Evolutionary conservation across 2,329 filamentous ascomycete species (phyloP).

Genomic region (Curvularia hawaiiensis): DNA sequence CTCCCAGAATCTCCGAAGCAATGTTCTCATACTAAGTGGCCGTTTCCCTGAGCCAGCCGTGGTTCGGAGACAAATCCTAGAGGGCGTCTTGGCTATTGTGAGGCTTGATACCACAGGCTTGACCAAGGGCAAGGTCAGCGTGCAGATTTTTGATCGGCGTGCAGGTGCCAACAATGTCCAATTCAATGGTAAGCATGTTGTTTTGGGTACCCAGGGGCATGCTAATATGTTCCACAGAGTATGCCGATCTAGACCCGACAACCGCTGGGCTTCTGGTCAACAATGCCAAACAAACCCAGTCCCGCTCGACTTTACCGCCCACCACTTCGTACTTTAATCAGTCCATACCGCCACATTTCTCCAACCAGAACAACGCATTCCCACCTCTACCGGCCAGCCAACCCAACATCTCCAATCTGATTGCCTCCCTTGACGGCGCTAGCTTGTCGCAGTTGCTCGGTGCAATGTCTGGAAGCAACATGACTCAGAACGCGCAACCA

Average conservation of each 20-base stretch:
- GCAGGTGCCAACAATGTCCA: conserved; percentile 74
- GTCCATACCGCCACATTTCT: conserved; percentile 38
- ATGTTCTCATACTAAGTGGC: conserved; percentile 79
- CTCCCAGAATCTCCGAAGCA: conserved; percentile 71
- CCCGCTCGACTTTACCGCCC: conserved; percentile 40
- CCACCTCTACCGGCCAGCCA: conserved; percentile 39
- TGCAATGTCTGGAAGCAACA: conserved; percentile 54
- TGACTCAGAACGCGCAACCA: conserved; percentile 49
- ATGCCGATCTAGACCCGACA: conserved; percentile 77
- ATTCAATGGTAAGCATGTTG: conserved; percentile 65
- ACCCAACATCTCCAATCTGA: conserved; percentile 65
- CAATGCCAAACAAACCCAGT: conserved; percentile 65
- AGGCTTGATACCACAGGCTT: conserved; percentile 75
- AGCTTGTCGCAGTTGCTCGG: conserved; percentile 73
- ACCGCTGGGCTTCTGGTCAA: conserved; percentile 82
- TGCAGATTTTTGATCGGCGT: conserved; percentile 85
- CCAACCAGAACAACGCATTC: conserved; percentile 45
- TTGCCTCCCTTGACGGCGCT: conserved; percentile 70
- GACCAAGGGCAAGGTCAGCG: conserved; percentile 71
- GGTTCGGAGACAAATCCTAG: conserved; percentile 82
- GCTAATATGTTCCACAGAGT: conserved; percentile 60
- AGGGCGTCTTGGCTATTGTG: conserved; percentile 85
- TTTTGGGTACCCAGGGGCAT: not conserved
- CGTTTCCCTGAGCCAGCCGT: conserved; percentile 77
- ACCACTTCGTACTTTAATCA: conserved; percentile 35